Conservation (phyloP, 192 early-diverging fungal genomes). For the Coemansia sp. region DNA sequence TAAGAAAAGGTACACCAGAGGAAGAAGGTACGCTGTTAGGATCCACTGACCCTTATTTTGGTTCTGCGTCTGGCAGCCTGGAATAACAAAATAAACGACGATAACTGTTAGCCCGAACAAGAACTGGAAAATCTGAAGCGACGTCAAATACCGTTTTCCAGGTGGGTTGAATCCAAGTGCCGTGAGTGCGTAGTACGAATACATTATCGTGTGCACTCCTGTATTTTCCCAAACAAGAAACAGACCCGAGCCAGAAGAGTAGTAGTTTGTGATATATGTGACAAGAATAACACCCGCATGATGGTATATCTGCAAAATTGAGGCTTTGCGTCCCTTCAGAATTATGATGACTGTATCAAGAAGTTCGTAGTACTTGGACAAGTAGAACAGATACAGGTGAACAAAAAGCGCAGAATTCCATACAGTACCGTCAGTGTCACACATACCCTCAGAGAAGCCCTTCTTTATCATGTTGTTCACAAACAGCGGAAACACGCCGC, state of each 20-base stretch:
- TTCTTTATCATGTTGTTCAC: conserved; percentile 55
- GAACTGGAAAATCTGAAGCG: conserved; percentile 85
- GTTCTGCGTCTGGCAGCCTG: conserved; percentile 52
- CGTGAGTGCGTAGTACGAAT: conserved; percentile 76
- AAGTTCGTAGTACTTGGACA: conserved; percentile 84
- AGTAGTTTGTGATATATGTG: conserved; percentile 73
- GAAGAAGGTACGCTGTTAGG: conserved; percentile 68
- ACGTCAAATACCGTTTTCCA: conserved; percentile 78
- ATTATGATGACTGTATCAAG: conserved; percentile 81
- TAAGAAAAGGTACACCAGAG: conserved; percentile 76
- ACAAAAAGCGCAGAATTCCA: conserved; percentile 70
- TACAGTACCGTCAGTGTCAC: conserved; percentile 62
- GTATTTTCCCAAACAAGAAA: conserved; percentile 78
- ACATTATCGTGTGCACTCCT: conserved; percentile 86
- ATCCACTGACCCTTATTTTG: conserved; percentile 58
- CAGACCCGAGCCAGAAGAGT: conserved; percentile 77
- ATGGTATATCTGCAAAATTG: conserved; percentile 83
- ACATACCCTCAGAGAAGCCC: conserved; percentile 60
- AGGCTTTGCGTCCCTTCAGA: conserved; percentile 66
- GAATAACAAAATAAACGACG: conserved; percentile 61
- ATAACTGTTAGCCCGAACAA: conserved; percentile 65
- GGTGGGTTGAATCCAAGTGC: conserved; percentile 70
- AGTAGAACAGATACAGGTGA: conserved; percentile 80
- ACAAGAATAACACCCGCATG: conserved; percentile 82
- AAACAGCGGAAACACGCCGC: conserved; percentile 60